Evolutionary conservation across 2,329 filamentous ascomycete species (phyloP), one percentile per base, ranked within the genome.

Genomic region (Lojkania enalia): DNA sequence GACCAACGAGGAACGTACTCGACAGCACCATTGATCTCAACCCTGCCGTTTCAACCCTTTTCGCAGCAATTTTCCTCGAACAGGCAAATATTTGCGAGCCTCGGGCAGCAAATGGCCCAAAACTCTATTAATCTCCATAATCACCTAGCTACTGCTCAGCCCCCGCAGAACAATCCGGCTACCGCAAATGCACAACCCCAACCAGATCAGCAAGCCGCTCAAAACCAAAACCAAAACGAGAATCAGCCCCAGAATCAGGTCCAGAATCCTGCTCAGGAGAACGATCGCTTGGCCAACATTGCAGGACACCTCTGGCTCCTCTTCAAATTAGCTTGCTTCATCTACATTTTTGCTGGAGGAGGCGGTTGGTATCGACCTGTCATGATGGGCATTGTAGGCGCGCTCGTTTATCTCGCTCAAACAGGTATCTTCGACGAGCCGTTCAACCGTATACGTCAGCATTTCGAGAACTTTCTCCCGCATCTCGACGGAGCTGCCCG

Each of bases 271-370:
- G 44, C 25, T n/a, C 33, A 46, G 21, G 54, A 61, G 3, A 54
- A 63, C 16, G 63, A 66, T 31, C 61, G 60, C 2, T 32, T 64
- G 5, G 54, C 41, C 21, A 57, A 61, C 19, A 42, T 66, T 12
- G 62, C 57, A 1, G 60, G 58, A 14, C 75, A 78, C 19, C 52
- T 78, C 18, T 85, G 82, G 82, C 72, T 84, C 2, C 74, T 83
- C 18, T 66, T 82, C 37, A 77, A 82, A 7, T 63, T 84, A 15
- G 76, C 80, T 45, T 75, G 79, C 46, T 81, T 84, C 57, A 74
- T 78, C 42, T 84, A 81, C 60, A 74, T 85, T 56, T 75, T 83
- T 47, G 76, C 66, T 4, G 73, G 73, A 44, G 66, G 71, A 15
- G 71, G 71, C 20, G 72, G 72, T 55, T 64, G 67, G 48, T 69